phyloP scores from a whole-genome alignment of 2,329 filamentous ascomycete species.

The Coleophoma cylindrospora region DNA sequence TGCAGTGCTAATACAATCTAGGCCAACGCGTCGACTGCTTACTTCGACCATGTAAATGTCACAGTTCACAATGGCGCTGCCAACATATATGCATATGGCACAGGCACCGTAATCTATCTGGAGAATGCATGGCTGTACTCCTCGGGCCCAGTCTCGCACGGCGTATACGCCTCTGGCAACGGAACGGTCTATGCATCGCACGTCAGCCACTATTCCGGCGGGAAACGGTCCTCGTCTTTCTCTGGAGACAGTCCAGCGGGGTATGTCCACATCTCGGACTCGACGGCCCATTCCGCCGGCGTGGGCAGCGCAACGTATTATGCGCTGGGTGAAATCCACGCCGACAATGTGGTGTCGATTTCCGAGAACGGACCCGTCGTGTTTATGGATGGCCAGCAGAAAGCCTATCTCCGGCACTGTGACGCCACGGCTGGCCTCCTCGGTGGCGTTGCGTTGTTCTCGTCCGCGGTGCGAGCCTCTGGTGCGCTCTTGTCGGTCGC shows the following conservation, averaged over 20 bases:
- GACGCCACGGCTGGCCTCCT: slow-evolving; percentile 23
- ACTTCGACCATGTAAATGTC: slow-evolving; percentile 24
- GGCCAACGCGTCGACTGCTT: slow-evolving; percentile 22
- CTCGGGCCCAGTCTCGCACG: slow-evolving; percentile 26
- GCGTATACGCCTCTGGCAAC: slow-evolving; percentile 28
- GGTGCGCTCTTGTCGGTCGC: slow-evolving; percentile 18
- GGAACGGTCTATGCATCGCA: slow-evolving; percentile 22
- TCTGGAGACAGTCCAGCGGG: slow-evolving; percentile 26
- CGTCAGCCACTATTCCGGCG: slow-evolving; percentile 24
- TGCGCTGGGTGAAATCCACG: slow-evolving; percentile 22
- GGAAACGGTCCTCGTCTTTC: slow-evolving; percentile 26
- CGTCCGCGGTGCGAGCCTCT: slow-evolving; percentile 7
- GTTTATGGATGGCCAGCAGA: slow-evolving; percentile 24
- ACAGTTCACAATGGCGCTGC: slow-evolving; percentile 29
- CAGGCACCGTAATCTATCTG: slow-evolving; percentile 21
- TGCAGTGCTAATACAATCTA: not conserved
- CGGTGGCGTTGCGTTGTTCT: slow-evolving; percentile 22
- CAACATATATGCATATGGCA: slow-evolving; percentile 27
- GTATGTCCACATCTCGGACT: slow-evolving; percentile 23
- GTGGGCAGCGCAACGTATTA: slow-evolving; percentile 28
- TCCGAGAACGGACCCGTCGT: slow-evolving; percentile 19
- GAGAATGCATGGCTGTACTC: slow-evolving; percentile 24
- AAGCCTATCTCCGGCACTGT: slow-evolving; percentile 16
- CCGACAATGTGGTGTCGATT: slow-evolving; percentile 19
- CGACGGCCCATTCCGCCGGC: slow-evolving; percentile 23